Evolutionary conservation across 345 rosid genomes (phyloP).

Genomic region (Alliaria petiolata): DNA sequence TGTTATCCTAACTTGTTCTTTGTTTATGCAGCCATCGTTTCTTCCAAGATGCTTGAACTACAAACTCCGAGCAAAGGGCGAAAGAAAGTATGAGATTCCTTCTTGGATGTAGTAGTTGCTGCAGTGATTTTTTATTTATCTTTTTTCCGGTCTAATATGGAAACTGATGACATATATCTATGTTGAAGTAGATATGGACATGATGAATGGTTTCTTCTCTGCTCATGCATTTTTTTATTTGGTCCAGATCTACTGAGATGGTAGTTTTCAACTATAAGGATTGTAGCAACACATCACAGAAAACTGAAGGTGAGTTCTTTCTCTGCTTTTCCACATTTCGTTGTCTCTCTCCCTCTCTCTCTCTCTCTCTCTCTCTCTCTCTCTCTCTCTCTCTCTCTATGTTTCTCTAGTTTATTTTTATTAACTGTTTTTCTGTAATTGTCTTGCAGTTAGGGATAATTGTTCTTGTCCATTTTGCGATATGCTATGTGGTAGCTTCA

Average conservation of each 20-base stretch:
- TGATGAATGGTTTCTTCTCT: background rate
- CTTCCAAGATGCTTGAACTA: conserved; percentile 70
- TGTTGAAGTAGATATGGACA: conserved; percentile 2
- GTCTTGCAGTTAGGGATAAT: conserved; percentile 80
- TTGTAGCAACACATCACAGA: conserved; percentile 53
- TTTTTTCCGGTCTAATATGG: background rate
- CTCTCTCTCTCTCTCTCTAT: background rate
- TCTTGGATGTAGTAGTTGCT: background rate
- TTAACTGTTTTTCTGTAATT: background rate
- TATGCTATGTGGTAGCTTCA: conserved; percentile 72
- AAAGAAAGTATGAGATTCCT: conserved; percentile 44
- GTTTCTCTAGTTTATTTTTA: background rate
- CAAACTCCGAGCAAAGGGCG: conserved; percentile 50
- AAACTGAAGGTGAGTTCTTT: conserved; percentile 68
- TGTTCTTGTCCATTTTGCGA: conserved; percentile 93
- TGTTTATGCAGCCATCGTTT: conserved; percentile 60
- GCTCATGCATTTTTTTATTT: too few species aligned
- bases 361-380: too few species aligned
- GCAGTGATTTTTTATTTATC: background rate
- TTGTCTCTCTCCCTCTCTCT: too few species aligned
- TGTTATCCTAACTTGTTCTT: background rate
- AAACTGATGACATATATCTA: conserved; percentile 1
- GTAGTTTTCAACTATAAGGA: conserved; percentile 90
- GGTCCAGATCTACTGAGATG: conserved; percentile 59
- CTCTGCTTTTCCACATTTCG: background rate